A percentile compares a stretch with the other conserved stretches of the same genome.
These are phyloP conservation scores for Raffaelea albimanens DNA, from an alignment of 2,329 filamentous ascomycete genomes.

Conservation along the genomic window DNA sequence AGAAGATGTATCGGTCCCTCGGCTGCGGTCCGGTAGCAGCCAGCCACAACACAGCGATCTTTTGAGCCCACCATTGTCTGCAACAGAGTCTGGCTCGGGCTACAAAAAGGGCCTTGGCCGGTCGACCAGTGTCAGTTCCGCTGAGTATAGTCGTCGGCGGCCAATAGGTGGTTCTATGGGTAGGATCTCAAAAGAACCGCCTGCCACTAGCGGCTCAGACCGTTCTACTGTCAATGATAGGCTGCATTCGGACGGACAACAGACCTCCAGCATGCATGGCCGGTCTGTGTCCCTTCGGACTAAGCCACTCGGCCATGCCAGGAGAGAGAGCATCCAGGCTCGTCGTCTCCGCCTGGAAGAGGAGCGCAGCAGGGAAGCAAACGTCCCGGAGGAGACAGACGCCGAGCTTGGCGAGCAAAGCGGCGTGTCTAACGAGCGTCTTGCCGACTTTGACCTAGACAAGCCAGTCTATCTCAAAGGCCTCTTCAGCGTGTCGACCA, in stretches of 20 bases:
- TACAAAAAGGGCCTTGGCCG: conserved; percentile 65
- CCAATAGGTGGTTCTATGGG: conserved; percentile 28
- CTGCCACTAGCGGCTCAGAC: conserved; percentile 70
- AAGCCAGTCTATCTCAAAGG: conserved; percentile 96
- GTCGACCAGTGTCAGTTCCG: conserved; percentile 87
- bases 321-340: conserved; percentile 86
- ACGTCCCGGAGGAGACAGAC: conserved; percentile 87
- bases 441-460: conserved; percentile 65
- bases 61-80: conserved; percentile 61
- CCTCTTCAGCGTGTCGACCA: conserved; percentile 93
- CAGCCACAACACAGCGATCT: conserved; percentile 71
- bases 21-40: conserved; percentile 45
- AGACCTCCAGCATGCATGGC: conserved; percentile 31
- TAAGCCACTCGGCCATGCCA: conserved; percentile 81
- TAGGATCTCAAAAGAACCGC: conserved; percentile 51
- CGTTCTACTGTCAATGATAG: conserved; percentile 53
- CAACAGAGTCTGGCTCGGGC: conserved; percentile 44
- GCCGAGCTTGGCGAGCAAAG: conserved; percentile 59
- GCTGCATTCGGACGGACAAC: conserved; percentile 40
- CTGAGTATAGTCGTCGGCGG: conserved; percentile 61
- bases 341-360: conserved; percentile 56
- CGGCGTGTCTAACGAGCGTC: conserved; percentile 49
- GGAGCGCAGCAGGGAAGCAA: conserved; percentile 50
- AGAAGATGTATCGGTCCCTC: conserved; percentile 37
- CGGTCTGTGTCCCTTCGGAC: conserved; percentile 61